These are phyloP conservation scores for Dactylis glomerata DNA, from an alignment of 176 grass and related monocot species.

Conservation along the genomic window DNA sequence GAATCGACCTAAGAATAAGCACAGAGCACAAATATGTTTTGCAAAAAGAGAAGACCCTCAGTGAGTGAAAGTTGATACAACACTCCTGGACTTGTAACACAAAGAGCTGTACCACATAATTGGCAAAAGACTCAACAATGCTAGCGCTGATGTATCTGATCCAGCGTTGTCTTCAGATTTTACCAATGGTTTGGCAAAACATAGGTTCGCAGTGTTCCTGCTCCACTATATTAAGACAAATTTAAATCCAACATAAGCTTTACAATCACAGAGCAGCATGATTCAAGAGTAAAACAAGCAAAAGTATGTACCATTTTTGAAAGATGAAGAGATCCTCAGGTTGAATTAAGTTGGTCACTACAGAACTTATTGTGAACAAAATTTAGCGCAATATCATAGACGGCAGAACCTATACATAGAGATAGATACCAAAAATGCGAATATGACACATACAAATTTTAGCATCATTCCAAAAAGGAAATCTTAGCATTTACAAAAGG, in stretches of 20 bases:
- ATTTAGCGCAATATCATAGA: background rate
- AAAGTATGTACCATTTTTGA: background rate
- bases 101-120: background rate
- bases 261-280: background rate
- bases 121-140: background rate
- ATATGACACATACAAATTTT: background rate
- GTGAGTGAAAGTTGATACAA: background rate
- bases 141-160: background rate
- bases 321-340: background rate
- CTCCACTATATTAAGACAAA: background rate
- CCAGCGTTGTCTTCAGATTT: background rate
- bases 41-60: background rate
- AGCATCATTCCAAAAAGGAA: background rate
- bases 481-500: slow-evolving; percentile 16
- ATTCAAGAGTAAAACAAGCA: background rate
- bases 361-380: background rate
- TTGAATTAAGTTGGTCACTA: background rate
- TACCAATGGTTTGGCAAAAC: background rate
- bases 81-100: background rate
- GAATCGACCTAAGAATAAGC: background rate
- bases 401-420: background rate
- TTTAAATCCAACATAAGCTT: background rate
- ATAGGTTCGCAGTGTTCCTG: background rate
- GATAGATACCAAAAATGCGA: slow-evolving; percentile 29
- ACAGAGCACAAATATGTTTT: background rate